Evolutionary conservation across 106 monocot genomes (phyloP), one percentile per base, ranked within the genome.

Genomic region (Triglochin maritima): DNA sequence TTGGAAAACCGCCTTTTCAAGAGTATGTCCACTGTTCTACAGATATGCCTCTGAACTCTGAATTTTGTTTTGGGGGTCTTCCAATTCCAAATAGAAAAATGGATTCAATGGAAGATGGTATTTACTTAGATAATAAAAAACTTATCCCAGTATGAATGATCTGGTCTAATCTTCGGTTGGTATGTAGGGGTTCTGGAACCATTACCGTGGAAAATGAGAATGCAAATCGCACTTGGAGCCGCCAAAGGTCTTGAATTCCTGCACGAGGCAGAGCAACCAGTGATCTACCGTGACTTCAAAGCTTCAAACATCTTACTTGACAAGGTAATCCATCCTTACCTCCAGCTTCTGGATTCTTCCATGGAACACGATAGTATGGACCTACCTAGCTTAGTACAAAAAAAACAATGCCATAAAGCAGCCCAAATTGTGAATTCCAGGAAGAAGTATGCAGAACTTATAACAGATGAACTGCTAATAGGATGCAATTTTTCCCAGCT

Each of bases 261-360:
- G 56, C 74, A 74, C 51, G 74, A 60, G 8, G 74, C 67, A 3
- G 74, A 74, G 58, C 65, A 66, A 41, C 74, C 59, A 43, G 74
- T 74, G 7, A 76, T 76, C 45, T 76, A 76, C 64, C 76, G 76
- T 3, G 76, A 76, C 54, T 76, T 76, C 69, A 76, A 76, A 42
- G 76, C 76, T 49, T 76, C 76, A 2, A 76, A 76, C 48, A 76
- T 76, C 53, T 49, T 76, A 4, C 64, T 76, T 0, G 76, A 76
- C 53, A 61, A 53, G 62, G 76, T 76, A 69, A 60, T 49, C 57
- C 10, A n/a, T 13, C 43, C 6, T 62, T 44, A 7, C 8, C 42
- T 53, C 44, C 63, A 3, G 13, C 8, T 44, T 63, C 44, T 29
- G 29, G 29, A 29, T 29, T 29, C 29, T 29, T 29, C 29, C 29